Evolutionary conservation across 345 rosid genomes (phyloP).

Genomic region (Eutrema heterophyllum): DNA sequence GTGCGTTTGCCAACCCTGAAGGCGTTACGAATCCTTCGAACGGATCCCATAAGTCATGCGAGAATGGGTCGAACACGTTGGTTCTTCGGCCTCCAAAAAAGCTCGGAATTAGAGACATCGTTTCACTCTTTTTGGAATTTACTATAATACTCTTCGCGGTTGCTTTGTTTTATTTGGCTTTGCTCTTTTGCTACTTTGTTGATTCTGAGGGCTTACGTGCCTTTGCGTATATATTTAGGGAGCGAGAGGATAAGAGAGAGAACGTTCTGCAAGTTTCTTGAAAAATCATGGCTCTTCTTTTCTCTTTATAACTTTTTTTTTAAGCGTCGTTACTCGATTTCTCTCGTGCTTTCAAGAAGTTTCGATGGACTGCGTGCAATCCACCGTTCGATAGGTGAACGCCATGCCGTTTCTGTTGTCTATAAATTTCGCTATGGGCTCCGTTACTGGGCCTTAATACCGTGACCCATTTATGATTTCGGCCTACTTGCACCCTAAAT

Average conservation of each 20-base stretch:
- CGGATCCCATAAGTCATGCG: too few species aligned
- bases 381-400: neutral
- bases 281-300: neutral
- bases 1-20: too few species aligned
- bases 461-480: too few species aligned
- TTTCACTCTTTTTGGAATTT: too few species aligned
- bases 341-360: slow-evolving; percentile 10
- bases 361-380: neutral
- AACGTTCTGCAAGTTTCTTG: slow-evolving; percentile 5
- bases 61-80: too few species aligned
- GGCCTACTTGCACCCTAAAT: too few species aligned
- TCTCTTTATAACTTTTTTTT: neutral
- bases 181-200: neutral
- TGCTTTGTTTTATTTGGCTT: neutral
- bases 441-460: too few species aligned
- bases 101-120: too few species aligned
- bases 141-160: neutral
- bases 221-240: neutral
- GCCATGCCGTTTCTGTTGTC: too few species aligned
- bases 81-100: too few species aligned
- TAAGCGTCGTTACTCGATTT: neutral
- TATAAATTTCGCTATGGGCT: too few species aligned
- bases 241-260: neutral
- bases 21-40: too few species aligned
- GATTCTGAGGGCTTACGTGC: neutral